Evolutionary conservation across 1,139 yeast genomes (phyloP).

Genomic region (Pichia kudriavzevii): DNA sequence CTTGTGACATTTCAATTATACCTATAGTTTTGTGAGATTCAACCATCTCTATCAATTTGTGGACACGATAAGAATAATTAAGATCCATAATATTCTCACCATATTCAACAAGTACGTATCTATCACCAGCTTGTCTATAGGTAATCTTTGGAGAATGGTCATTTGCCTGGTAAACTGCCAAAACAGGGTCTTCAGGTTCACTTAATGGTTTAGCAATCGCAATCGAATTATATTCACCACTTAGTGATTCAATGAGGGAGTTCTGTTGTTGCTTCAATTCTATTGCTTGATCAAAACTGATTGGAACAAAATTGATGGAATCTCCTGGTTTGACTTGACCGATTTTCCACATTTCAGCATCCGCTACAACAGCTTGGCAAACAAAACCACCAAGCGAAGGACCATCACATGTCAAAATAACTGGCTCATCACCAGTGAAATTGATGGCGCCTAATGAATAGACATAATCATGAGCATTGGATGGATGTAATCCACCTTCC

Average conservation of each 20-base stretch:
- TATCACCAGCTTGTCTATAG: constrained; percentile 95
- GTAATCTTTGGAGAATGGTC: constrained; percentile 59
- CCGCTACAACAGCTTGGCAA: constrained; percentile 91
- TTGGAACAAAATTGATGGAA: constrained; percentile 67
- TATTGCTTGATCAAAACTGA: constrained; percentile 62
- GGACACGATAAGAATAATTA: constrained; percentile 77
- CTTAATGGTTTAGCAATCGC: constrained; percentile 32
- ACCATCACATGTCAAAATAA: constrained; percentile 92
- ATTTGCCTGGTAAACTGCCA: constrained; percentile 42
- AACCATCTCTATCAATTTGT: constrained; percentile 71
- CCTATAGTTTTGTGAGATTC: constrained; percentile 59
- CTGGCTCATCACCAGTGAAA: constrained; percentile 98
- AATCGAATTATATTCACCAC: constrained; percentile 34
- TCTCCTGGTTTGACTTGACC: constrained; percentile 98
- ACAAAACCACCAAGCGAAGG: constrained; percentile 97
- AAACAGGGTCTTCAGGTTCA: constrained; percentile 54
- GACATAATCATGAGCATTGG: constrained; percentile 95
- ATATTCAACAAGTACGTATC: constrained; percentile 83
- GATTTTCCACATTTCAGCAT: constrained; percentile 96
- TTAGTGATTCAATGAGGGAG: constrained; percentile 37
- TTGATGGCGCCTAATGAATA: constrained; percentile 94
- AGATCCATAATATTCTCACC: constrained; percentile 85
- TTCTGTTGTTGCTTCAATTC: constrained; percentile 46
- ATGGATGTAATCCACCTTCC: constrained; percentile 95
- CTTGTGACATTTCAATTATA: constrained; percentile 91